These are phyloP conservation scores for Jacaranda copaia DNA, from an alignment of 257 asterid genomes.

Conservation along the genomic window DNA sequence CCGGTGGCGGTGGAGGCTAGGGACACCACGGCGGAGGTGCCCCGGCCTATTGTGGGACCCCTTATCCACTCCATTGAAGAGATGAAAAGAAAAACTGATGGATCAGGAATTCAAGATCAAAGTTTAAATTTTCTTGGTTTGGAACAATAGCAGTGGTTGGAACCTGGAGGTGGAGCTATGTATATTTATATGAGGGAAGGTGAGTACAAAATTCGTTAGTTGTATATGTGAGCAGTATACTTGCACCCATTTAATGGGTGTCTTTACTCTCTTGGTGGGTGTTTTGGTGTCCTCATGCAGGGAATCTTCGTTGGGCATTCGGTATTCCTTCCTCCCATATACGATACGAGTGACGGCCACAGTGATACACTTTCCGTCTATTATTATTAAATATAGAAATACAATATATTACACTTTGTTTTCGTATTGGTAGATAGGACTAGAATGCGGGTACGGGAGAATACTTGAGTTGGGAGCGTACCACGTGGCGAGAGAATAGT, in stretches of 20 bases:
- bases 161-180: background rate
- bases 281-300: conserved; percentile 42
- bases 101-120: background rate
- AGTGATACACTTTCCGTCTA: conserved; percentile 26
- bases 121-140: conserved; percentile 1
- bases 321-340: conserved; percentile 4
- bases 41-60: conserved; percentile 76
- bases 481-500: conserved; percentile 39
- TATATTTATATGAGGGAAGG: conserved; percentile 22
- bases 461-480: conserved; percentile 14
- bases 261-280: conserved; percentile 45
- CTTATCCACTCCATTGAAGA: conserved; percentile 69
- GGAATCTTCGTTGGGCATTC: conserved; percentile 40
- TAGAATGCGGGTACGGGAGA: background rate
- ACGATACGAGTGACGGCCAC: conserved; percentile 42
- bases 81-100: background rate
- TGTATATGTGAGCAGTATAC: conserved; percentile 9
- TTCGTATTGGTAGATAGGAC: no score
- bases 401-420: background rate
- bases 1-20: conserved; percentile 64
- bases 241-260: conserved; percentile 31
- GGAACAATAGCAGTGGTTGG: background rate
- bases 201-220: background rate
- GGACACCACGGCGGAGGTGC: conserved; percentile 76
- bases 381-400: background rate